Conservation (phyloP, 1,139 yeast species). For the Yamadazyma aaseri region DNA sequence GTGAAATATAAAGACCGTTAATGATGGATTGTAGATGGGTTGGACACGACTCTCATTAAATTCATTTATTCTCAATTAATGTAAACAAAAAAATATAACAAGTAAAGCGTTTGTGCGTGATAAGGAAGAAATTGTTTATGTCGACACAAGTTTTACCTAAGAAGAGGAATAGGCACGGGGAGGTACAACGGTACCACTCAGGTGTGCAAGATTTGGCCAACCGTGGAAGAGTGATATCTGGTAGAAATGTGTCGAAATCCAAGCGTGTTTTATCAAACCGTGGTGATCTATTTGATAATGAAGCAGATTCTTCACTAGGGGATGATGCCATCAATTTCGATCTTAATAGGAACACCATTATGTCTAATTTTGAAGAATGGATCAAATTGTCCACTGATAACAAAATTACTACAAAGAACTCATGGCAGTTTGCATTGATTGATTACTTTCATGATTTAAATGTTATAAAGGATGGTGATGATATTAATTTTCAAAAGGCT, state of each 20-base stretch:
- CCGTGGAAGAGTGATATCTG: constrained; percentile 28
- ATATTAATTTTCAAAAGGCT: constrained; percentile 43
- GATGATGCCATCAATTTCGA: constrained; percentile 46
- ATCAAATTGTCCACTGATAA: constrained; percentile 88
- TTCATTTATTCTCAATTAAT: too few species aligned
- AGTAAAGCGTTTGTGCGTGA: neutral
- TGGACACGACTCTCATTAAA: too few species aligned
- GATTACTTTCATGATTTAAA: constrained; percentile 67
- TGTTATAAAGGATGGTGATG: constrained; percentile 46
- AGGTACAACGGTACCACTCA: constrained; percentile 13
- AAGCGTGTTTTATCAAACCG: constrained; percentile 21
- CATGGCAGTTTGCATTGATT: constrained; percentile 77
- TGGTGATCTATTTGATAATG: constrained; percentile 22
- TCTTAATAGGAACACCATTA: constrained; percentile 44
- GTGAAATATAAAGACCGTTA: neutral
- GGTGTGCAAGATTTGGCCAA: constrained; percentile 20
- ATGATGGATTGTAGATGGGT: too few species aligned
- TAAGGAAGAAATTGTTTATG: constrained; percentile 2
- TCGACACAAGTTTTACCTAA: constrained; percentile 22
- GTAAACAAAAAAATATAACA: constrained; percentile 1
- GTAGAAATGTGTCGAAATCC: constrained; percentile 18
- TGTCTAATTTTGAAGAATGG: constrained; percentile 82
- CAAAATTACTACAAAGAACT: constrained; percentile 64
- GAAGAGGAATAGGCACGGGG: constrained; percentile 19
- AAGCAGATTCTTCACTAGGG: constrained; percentile 27